Evolutionary conservation across 306 rosid genomes (phyloP).

Genomic region (Myrica gale): DNA sequence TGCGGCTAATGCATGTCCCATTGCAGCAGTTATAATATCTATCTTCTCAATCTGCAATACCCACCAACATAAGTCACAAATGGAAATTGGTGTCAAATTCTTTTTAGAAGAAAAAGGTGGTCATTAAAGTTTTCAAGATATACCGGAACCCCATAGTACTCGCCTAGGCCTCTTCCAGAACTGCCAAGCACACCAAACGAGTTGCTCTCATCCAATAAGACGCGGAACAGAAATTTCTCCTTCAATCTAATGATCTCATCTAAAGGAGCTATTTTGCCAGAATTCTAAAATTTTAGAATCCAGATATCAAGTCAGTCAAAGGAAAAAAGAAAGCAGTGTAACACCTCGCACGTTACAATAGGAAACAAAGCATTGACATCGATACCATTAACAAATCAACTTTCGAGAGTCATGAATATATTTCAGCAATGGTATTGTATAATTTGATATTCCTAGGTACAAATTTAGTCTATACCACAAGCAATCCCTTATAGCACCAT

Average conservation of each 20-base stretch:
- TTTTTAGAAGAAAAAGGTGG: not conserved
- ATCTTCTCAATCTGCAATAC: constrained; percentile 73
- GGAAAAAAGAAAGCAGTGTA: not conserved
- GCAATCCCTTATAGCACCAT: not conserved
- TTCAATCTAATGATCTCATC: constrained; percentile 86
- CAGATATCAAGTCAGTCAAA: not conserved
- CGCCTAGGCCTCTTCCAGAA: constrained; percentile 92
- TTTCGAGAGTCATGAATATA: not conserved
- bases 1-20: constrained; percentile 96
- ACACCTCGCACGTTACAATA: not conserved
- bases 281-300: constrained; percentile 55
- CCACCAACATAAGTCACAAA: constrained; percentile 40
- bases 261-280: constrained; percentile 94
- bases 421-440: not conserved
- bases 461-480: not conserved
- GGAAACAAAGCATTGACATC: not conserved
- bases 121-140: constrained; percentile 31
- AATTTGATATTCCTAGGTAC: not conserved
- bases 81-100: not conserved
- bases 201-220: constrained; percentile 95
- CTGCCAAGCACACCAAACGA: constrained; percentile 93
- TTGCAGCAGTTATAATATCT: constrained; percentile 91
- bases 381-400: not conserved
- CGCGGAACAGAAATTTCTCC: constrained; percentile 83
- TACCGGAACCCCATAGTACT: constrained; percentile 74